phyloP scores from a whole-genome alignment of 306 rosid genomes.

The Glycine latifolia region DNA sequence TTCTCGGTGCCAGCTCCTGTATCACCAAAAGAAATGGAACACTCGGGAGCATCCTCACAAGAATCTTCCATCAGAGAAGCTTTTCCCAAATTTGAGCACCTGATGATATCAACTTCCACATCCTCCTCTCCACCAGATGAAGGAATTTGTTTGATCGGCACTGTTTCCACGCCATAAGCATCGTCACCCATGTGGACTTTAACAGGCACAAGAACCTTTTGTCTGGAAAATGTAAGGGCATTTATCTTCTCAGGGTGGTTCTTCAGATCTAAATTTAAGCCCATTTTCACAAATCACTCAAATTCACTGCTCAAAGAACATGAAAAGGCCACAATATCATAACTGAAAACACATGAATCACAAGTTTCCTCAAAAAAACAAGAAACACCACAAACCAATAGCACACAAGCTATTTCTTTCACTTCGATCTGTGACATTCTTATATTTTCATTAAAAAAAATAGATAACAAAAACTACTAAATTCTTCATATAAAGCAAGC shows the following conservation, averaged over 20 bases:
- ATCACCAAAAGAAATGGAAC: slow-evolving; percentile 80
- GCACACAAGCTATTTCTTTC: slow-evolving; percentile 9
- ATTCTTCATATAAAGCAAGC: too few species aligned
- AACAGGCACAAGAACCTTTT: slow-evolving; percentile 44
- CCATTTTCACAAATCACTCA: slow-evolving; percentile 56
- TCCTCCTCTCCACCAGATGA: slow-evolving; percentile 47
- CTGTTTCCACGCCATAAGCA: slow-evolving; percentile 41
- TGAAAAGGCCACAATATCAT: slow-evolving; percentile 29
- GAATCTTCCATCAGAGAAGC: slow-evolving; percentile 49
- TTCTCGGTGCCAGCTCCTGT: slow-evolving; percentile 63
- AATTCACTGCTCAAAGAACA: slow-evolving; percentile 38
- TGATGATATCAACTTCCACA: slow-evolving; percentile 62
- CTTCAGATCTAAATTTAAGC: slow-evolving; percentile 54
- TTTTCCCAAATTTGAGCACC: slow-evolving; percentile 36
- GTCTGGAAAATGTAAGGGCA: slow-evolving; percentile 24
- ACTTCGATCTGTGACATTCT: slow-evolving; percentile 27
- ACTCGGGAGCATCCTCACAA: slow-evolving; percentile 55
- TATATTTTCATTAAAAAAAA: not conserved
- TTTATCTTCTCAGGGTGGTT: slow-evolving; percentile 45
- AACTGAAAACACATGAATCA: slow-evolving; percentile 15
- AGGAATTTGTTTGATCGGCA: slow-evolving; percentile 39
- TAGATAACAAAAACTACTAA: not conserved
- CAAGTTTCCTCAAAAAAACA: not conserved
- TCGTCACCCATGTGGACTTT: slow-evolving; percentile 44
- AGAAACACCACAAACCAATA: slow-evolving; percentile 1